These are phyloP conservation scores for Sporothrix mexicana DNA, from an alignment of 2,329 filamentous ascomycete species.

Conservation along the genomic window DNA sequence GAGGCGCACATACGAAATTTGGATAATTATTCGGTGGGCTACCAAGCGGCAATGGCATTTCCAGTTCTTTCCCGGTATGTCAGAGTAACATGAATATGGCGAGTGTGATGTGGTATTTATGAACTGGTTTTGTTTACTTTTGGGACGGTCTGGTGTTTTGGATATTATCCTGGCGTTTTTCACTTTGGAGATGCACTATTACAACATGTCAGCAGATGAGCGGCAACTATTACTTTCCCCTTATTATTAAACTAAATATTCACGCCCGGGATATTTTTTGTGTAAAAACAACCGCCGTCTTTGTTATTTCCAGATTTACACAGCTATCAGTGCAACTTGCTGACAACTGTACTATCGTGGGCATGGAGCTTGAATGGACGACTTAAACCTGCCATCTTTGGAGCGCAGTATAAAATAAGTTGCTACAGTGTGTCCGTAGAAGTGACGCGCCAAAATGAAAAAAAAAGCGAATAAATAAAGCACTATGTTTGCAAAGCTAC, in stretches of 20 bases:
- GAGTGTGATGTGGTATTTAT: neutral
- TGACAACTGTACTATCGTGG: no score
- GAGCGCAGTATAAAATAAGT: no score
- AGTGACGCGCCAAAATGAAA: no score
- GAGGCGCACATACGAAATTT: slow-evolving; percentile 61
- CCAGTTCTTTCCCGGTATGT: slow-evolving; percentile 55
- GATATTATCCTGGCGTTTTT: neutral
- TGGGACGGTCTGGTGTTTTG: neutral
- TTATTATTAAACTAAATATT: neutral
- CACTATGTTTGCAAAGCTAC: no score
- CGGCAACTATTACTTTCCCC: neutral
- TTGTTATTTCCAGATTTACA: no score
- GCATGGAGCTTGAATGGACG: no score
- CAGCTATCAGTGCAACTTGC: no score
- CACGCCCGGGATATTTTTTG: neutral
- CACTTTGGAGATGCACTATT: neutral
- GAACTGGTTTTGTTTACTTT: neutral
- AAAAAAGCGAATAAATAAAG: no score
- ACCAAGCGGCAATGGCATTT: slow-evolving; percentile 68
- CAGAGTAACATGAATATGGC: slow-evolving; percentile 6
- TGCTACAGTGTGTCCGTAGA: no score
- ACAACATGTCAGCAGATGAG: neutral
- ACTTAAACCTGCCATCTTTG: no score
- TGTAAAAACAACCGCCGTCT: no score
- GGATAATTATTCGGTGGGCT: slow-evolving; percentile 82